Evolutionary conservation across 371 early-diverging fungal species (phyloP).

Genomic region (Mortierella sp.): DNA sequence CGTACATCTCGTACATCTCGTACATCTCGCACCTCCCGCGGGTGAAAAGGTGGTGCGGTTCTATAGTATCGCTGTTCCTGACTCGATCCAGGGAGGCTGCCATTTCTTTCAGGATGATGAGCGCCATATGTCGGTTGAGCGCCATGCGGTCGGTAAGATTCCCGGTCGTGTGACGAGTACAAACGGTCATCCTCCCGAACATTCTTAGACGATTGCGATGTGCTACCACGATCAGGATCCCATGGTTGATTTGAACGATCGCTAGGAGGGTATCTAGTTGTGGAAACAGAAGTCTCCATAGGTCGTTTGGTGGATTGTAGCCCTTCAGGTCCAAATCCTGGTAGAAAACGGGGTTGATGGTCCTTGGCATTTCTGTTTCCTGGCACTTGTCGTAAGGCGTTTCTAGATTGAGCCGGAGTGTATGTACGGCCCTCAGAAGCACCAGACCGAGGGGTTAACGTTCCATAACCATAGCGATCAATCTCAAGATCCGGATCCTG

Average conservation of each 20-base stretch:
- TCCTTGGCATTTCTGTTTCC: slow-evolving; percentile 1
- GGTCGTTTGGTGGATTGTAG: slow-evolving; percentile 9
- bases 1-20: too few relatives aligned
- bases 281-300: neutral
- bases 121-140: neutral
- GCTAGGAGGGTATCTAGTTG: slow-evolving; percentile 4
- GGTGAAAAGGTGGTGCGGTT: too few relatives aligned
- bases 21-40: too few relatives aligned
- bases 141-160: neutral
- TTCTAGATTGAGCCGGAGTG: slow-evolving; percentile 2
- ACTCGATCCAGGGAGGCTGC: neutral
- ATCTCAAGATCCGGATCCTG: slow-evolving; percentile 9
- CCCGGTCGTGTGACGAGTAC: slow-evolving; percentile 8
- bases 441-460: neutral
- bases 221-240: slow-evolving; percentile 8
- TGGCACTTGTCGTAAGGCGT: neutral
- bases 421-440: slow-evolving; percentile 6
- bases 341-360: slow-evolving; percentile 44
- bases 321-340: slow-evolving; percentile 44
- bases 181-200: neutral
- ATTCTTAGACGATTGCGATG: neutral
- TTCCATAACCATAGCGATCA: slow-evolving; percentile 2
- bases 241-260: slow-evolving; percentile 20
- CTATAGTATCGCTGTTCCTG: too few relatives aligned
- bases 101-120: neutral